Evolutionary conservation across 1,284 basidiomycete species (phyloP).

Genomic region (Melampsora abietis-canadensis): DNA sequence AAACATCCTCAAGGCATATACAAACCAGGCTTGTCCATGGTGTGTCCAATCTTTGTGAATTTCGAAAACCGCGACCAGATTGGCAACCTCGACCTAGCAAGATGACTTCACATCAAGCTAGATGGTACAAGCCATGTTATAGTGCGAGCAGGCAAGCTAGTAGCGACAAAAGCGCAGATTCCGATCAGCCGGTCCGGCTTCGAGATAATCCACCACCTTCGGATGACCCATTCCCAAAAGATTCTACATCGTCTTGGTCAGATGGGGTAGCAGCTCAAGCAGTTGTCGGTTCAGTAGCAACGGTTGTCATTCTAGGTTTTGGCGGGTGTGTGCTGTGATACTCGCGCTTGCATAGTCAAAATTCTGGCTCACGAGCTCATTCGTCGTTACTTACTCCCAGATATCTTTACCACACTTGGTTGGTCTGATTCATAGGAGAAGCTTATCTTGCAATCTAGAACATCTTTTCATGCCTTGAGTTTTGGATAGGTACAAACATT

Average conservation of each 20-base stretch:
- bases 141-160: neutral
- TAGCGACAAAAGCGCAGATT: neutral
- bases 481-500: conserved; percentile 39
- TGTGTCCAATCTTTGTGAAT: too few relatives aligned
- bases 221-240: neutral
- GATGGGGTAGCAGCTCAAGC: conserved; percentile 39
- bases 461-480: neutral
- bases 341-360: too few relatives aligned
- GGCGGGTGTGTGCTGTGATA: conserved; percentile 25
- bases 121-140: neutral
- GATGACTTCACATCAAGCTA: neutral
- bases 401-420: conserved; percentile 43
- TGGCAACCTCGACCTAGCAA: too few relatives aligned
- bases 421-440: neutral
- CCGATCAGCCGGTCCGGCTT: neutral
- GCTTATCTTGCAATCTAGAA: neutral
- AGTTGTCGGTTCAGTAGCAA: conserved; percentile 29
- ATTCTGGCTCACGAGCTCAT: too few relatives aligned
- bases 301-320: conserved; percentile 37
- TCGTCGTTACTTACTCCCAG: neutral
- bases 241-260: conserved; percentile 22
- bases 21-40: too few relatives aligned
- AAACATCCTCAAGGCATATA: too few relatives aligned
- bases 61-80: too few relatives aligned
- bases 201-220: neutral